Evolutionary conservation across 805 yeast species (phyloP).

Genomic region (Blastobotrys americana): DNA sequence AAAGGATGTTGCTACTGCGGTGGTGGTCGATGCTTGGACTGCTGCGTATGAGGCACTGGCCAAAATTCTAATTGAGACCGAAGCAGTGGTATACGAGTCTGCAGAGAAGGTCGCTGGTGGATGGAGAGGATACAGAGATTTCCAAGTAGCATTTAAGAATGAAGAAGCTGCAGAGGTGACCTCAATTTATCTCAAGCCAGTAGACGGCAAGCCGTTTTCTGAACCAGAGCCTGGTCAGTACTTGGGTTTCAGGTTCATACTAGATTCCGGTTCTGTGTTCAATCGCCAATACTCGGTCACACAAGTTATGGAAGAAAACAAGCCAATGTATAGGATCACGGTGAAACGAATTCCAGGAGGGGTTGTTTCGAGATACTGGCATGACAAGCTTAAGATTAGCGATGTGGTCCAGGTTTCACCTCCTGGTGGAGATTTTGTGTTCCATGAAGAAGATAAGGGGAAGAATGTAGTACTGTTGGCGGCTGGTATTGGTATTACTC

Average conservation of each 20-base stretch:
- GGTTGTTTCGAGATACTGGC: slow-evolving; percentile 43
- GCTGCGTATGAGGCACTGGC: slow-evolving; percentile 61
- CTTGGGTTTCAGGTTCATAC: slow-evolving; percentile 32
- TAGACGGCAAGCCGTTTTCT: slow-evolving; percentile 32
- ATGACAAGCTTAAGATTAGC: slow-evolving; percentile 42
- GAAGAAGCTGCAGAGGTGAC: slow-evolving; percentile 43
- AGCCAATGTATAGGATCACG: slow-evolving; percentile 48
- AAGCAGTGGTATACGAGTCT: slow-evolving; percentile 39
- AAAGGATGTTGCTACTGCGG: slow-evolving; percentile 46
- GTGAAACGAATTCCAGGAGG: slow-evolving; percentile 46
- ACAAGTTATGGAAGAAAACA: slow-evolving; percentile 18
- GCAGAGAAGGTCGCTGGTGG: slow-evolving; percentile 32
- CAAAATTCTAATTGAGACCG: slow-evolving; percentile 49
- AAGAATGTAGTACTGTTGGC: slow-evolving; percentile 39
- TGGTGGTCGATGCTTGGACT: slow-evolving; percentile 50
- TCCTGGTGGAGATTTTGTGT: slow-evolving; percentile 50
- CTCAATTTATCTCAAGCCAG: slow-evolving; percentile 45
- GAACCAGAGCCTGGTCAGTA: slow-evolving; percentile 41
- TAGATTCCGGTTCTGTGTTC: slow-evolving; percentile 34
- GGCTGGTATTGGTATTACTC: slow-evolving; percentile 68
- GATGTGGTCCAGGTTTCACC: slow-evolving; percentile 45
- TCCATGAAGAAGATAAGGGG: slow-evolving; percentile 18
- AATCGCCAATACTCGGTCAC: slow-evolving; percentile 59
- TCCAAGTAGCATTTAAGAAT: slow-evolving; percentile 37
- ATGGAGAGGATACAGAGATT: slow-evolving; percentile 56